A percentile compares a stretch with the other conserved stretches of the same genome.
Evolutionary conservation across 208 protist genomes (phyloP).

Genomic region (Trypanosoma conorhini): DNA sequence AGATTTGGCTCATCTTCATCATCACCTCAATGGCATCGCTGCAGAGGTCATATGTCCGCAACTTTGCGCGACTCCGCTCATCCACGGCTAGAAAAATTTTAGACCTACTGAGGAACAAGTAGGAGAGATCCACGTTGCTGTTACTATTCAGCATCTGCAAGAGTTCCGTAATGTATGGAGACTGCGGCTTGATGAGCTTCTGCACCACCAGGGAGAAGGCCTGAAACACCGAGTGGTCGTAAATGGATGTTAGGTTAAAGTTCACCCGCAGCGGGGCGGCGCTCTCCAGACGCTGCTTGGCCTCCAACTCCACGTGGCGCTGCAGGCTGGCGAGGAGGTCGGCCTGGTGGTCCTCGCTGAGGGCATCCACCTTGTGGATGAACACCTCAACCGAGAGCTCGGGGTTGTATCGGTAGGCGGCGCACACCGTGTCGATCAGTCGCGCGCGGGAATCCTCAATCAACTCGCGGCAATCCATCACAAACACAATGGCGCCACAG

Average conservation of each 20-base stretch:
- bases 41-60: constrained; percentile 86
- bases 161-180: constrained; percentile 79
- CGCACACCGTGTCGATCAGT: constrained; percentile 80
- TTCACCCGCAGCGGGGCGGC: constrained; percentile 62
- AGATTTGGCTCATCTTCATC: constrained; percentile 74
- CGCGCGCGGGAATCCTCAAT: constrained; percentile 80
- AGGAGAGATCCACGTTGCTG: constrained; percentile 83
- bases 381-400: constrained; percentile 87
- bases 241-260: constrained; percentile 92
- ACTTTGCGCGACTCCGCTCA: constrained; percentile 76
- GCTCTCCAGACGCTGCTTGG: constrained; percentile 74
- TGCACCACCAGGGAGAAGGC: constrained; percentile 90
- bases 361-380: constrained; percentile 89
- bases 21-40: constrained; percentile 89
- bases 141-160: constrained; percentile 90
- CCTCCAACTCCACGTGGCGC: constrained; percentile 78
- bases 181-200: constrained; percentile 77
- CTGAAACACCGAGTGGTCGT: constrained; percentile 91
- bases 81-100: constrained; percentile 88
- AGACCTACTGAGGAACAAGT: constrained; percentile 84
- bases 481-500: constrained; percentile 89
- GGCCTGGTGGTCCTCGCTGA: constrained; percentile 85
- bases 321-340: constrained; percentile 80
- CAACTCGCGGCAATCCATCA: constrained; percentile 85
- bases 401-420: constrained; percentile 71